A percentile compares a stretch with the other conserved stretches of the same genome.
Conservation (phyloP, 1,284 basidiomycete species). For the Heterobasidion occidentale region DNA sequence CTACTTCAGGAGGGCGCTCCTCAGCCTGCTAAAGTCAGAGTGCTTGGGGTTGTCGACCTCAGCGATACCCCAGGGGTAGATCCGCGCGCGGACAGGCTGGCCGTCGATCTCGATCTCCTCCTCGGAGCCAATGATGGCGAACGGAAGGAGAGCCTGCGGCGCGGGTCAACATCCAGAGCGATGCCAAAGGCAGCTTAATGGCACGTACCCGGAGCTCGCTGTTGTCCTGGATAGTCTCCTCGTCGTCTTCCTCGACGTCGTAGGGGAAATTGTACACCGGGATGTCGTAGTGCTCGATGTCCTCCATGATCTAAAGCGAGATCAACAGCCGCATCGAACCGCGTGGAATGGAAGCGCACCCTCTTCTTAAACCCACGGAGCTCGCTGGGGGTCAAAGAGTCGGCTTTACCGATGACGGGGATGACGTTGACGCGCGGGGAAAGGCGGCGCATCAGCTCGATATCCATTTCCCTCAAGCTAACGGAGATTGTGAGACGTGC, state of each 20-base stretch:
- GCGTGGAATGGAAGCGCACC: slow-evolving; percentile 34
- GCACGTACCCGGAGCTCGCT: slow-evolving; percentile 76
- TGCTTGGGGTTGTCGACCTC: slow-evolving; percentile 99
- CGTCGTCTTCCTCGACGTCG: slow-evolving; percentile 98
- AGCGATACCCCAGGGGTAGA: slow-evolving; percentile 97
- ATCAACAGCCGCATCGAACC: slow-evolving; percentile 3
- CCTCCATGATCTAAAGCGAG: slow-evolving; percentile 87
- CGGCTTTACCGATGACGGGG: slow-evolving; percentile 96
- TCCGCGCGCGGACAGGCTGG: slow-evolving; percentile 84
- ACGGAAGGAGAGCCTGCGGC: slow-evolving; percentile 78
- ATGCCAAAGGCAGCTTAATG: not conserved
- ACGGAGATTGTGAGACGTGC: not conserved
- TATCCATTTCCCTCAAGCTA: slow-evolving; percentile 97
- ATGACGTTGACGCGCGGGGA: slow-evolving; percentile 98
- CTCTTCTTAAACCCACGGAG: slow-evolving; percentile 95
- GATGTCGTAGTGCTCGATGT: slow-evolving; percentile 98
- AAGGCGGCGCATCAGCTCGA: slow-evolving; percentile 95
- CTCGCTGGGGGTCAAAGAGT: slow-evolving; percentile 88
- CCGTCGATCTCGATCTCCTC: slow-evolving; percentile 94
- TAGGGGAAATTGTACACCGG: slow-evolving; percentile 99
- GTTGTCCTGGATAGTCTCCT: slow-evolving; percentile 98
- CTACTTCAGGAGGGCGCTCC: slow-evolving; percentile 86
- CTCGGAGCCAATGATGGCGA: slow-evolving; percentile 96
- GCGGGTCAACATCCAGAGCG: not conserved
- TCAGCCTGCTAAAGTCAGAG: slow-evolving; percentile 91